Percentiles rank a stretch among this genome's conserved stretches.
These are phyloP conservation scores for Penicillium sp. DNA, from an alignment of 2,329 filamentous ascomycete genomes.

Conservation along the genomic window DNA sequence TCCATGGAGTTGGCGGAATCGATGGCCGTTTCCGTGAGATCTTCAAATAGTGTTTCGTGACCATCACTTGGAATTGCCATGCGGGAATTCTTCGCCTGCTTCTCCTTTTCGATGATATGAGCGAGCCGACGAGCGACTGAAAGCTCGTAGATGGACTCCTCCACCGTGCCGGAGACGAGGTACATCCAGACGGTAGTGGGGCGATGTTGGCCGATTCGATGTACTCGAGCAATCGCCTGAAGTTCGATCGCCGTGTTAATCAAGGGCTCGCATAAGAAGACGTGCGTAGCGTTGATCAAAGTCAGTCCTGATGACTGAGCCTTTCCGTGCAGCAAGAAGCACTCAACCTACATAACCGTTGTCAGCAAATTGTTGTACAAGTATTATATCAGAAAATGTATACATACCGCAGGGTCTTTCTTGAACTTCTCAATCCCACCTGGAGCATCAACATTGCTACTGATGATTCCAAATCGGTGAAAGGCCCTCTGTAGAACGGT, in stretches of 20 bases:
- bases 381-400: not conserved
- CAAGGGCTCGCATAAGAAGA: conserved; percentile 90
- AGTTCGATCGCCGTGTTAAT: conserved; percentile 92
- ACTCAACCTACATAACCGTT: conserved; percentile 58
- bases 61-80: not conserved
- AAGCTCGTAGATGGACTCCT: conserved; percentile 86
- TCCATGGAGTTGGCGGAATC: conserved; percentile 84
- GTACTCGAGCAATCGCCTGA: conserved; percentile 91
- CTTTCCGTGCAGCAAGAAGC: conserved; percentile 84
- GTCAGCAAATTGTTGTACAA: not conserved
- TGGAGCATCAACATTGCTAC: conserved; percentile 65
- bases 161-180: conserved; percentile 83
- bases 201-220: conserved; percentile 86
- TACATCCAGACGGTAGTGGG: conserved; percentile 96
- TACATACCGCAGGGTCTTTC: conserved; percentile 59
- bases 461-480: conserved; percentile 67
- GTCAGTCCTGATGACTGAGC: conserved; percentile 87
- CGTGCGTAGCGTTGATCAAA: conserved; percentile 86
- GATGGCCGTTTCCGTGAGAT: conserved; percentile 59
- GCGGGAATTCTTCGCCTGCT: conserved; percentile 26
- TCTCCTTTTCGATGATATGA: conserved; percentile 62
- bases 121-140: conserved; percentile 75
- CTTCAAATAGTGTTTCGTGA: conserved; percentile 7
- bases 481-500: conserved; percentile 71
- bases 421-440: conserved; percentile 75